Percentiles rank a stretch among this genome's conserved stretches.
Conservation (phyloP, 2,329 filamentous ascomycete species). For the Apiospora pterosperma region DNA sequence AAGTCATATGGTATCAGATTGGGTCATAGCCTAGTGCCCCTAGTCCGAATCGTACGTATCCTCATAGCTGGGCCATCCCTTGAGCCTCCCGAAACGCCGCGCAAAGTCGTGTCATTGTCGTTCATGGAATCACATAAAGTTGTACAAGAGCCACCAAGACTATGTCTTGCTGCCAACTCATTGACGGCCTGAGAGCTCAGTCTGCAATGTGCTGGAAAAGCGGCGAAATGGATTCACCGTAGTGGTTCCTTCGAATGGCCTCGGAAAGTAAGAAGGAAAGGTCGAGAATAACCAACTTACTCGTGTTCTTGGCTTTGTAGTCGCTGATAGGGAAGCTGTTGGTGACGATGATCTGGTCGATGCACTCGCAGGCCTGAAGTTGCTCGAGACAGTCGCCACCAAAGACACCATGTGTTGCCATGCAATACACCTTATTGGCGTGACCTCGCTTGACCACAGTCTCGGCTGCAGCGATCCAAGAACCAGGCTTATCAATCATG, state of each 20-base stretch:
- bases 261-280: conserved; percentile 85
- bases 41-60: neutral
- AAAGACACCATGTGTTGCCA: conserved; percentile 95
- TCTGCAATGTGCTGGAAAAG: conserved; percentile 66
- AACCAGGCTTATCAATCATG: conserved; percentile 97
- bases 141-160: neutral
- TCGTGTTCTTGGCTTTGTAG: conserved; percentile 64
- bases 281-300: conserved; percentile 86
- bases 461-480: conserved; percentile 96
- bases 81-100: conserved; percentile 8
- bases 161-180: neutral
- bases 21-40: conserved; percentile 8
- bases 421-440: conserved; percentile 93
- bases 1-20: conserved; percentile 10
- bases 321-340: conserved; percentile 93
- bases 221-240: conserved; percentile 77
- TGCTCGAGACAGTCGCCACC: conserved; percentile 86
- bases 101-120: conserved; percentile 5
- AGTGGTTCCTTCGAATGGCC: conserved; percentile 92
- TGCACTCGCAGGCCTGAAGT: conserved; percentile 88
- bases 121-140: conserved; percentile 1
- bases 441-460: conserved; percentile 90
- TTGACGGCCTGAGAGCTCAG: conserved; percentile 27
- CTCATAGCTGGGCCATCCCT: neutral
- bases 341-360: conserved; percentile 90